Percentiles rank a stretch among this genome's conserved stretches.
Conservation (phyloP, 805 yeast species). For the Schizosaccharomyces pombe region DNA sequence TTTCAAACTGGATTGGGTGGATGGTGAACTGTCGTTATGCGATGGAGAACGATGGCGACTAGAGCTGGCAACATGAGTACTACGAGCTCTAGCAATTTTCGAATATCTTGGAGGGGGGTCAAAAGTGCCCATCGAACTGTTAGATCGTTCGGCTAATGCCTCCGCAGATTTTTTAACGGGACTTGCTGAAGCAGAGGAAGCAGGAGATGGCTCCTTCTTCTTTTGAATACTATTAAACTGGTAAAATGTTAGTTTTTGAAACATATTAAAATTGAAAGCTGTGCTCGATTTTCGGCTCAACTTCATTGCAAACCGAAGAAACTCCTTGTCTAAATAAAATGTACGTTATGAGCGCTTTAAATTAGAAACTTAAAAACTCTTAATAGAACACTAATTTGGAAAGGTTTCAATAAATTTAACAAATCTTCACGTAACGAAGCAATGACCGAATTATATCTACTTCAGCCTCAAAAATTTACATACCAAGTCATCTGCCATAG, state of each 20-base stretch:
- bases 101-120: neutral
- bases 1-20: neutral
- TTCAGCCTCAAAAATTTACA: neutral
- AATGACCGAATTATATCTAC: neutral
- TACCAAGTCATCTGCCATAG: slow-evolving; percentile 2
- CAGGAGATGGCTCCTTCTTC: neutral
- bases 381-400: too few species aligned
- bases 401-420: too few species aligned
- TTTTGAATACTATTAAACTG: neutral
- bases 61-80: neutral
- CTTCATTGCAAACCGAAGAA: too few species aligned
- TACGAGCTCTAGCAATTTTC: too few species aligned
- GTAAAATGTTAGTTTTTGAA: neutral
- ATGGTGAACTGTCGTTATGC: neutral
- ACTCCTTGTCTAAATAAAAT: too few species aligned
- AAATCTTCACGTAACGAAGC: too few species aligned
- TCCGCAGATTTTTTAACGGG: neutral
- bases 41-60: neutral
- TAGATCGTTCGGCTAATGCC: neutral
- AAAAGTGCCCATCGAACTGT: neutral
- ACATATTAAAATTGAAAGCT: too few species aligned
- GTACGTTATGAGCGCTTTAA: too few species aligned
- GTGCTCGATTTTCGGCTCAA: too few species aligned
- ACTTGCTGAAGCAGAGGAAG: neutral
- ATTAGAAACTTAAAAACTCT: too few species aligned